These are phyloP conservation scores for Aspergillus hiratsukae DNA, from an alignment of 2,329 filamentous ascomycete genomes.

Conservation along the genomic window DNA sequence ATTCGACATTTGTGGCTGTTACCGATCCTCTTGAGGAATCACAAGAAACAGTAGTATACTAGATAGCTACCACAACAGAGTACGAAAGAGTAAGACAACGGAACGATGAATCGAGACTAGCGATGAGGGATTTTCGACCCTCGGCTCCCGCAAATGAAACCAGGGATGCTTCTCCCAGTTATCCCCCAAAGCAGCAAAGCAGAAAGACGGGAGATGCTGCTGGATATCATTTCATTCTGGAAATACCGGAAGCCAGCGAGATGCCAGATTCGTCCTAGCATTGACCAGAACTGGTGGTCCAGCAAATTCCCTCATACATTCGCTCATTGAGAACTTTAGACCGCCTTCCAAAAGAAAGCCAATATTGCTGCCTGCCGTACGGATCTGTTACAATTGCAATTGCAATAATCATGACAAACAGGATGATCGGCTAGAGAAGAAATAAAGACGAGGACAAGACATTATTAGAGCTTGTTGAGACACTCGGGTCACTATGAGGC, in stretches of 20 bases:
- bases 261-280: slow-evolving; percentile 17
- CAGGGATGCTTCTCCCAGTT: not conserved
- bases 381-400: not conserved
- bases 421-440: not conserved
- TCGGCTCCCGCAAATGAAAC: not conserved
- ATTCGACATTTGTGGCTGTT: not conserved
- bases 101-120: not conserved
- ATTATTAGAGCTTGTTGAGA: not conserved
- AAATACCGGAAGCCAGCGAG: slow-evolving; percentile 2
- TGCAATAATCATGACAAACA: not conserved
- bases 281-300: slow-evolving; percentile 4
- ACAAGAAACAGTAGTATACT: no score
- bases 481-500: slow-evolving; percentile 14
- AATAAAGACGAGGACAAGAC: not conserved
- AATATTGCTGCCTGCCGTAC: not conserved
- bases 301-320: slow-evolving; percentile 23
- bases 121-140: not conserved
- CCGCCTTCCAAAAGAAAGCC: not conserved
- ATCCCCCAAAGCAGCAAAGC: not conserved
- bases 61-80: no score
- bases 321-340: not conserved
- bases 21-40: not conserved
- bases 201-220: not conserved
- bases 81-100: no score
- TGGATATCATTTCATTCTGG: not conserved